These are phyloP conservation scores for Diplosphaera chodatii DNA, from an alignment of 139 green algal species.

Conservation along the genomic window DNA sequence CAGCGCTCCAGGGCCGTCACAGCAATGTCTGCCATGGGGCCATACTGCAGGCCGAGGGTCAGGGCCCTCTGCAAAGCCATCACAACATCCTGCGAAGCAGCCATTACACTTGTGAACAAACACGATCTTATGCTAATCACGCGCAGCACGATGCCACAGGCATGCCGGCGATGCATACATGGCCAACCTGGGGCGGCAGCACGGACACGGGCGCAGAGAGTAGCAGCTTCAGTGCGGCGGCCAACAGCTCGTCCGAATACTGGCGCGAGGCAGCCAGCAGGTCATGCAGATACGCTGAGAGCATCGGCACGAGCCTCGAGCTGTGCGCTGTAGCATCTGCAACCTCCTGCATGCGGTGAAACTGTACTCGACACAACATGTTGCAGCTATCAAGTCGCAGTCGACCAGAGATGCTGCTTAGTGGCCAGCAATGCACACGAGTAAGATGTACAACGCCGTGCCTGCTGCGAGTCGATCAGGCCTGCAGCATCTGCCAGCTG, in stretches of 20 bases:
- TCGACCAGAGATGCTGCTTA: no score
- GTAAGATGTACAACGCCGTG: no score
- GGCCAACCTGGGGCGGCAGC: constrained; percentile 3
- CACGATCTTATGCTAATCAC: no score
- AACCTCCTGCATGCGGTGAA: no score
- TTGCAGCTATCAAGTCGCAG: no score
- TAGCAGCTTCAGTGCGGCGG: constrained; percentile 11
- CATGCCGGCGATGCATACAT: no score
- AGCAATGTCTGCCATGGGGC: constrained; percentile 5
- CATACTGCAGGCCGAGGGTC: constrained; percentile 18
- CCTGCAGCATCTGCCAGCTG: neutral
- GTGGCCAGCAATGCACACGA: no score
- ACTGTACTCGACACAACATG: no score
- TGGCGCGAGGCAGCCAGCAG: constrained; percentile 2
- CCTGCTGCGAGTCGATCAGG: neutral
- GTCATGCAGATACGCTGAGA: neutral
- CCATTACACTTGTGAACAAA: no score
- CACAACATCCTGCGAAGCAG: constrained; percentile 8
- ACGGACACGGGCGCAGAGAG: constrained; percentile 12
- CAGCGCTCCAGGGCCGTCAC: constrained; percentile 12
- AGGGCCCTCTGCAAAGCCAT: constrained; percentile 6
- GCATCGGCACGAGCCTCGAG: no score
- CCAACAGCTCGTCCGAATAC: constrained; percentile 22
- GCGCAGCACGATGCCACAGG: no score
- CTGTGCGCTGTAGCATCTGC: no score